phyloP scores from a whole-genome alignment of 306 rosid genomes.

The Herpetospermum pedunculosum region DNA sequence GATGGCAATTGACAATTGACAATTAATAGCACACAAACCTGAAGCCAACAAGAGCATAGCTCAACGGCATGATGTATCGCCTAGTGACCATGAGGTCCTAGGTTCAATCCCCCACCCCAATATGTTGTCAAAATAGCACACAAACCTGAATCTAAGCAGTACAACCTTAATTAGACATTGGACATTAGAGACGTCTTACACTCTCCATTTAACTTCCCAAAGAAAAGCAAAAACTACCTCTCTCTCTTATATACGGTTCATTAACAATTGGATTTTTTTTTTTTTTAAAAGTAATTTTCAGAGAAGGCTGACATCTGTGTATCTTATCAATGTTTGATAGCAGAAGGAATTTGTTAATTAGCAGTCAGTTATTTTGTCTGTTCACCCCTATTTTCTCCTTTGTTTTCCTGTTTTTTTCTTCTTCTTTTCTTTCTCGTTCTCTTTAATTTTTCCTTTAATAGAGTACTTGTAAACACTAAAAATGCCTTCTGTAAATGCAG shows the following conservation, averaged over 20 bases:
- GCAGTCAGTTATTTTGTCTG: background rate
- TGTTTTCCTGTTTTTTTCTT: background rate
- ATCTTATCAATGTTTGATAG: background rate
- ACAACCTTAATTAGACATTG: background rate
- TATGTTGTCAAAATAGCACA: no score
- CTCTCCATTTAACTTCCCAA: background rate
- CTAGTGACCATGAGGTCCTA: no score
- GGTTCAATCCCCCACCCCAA: no score
- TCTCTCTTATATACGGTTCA: background rate
- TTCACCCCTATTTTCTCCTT: background rate
- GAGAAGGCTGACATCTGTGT: background rate
- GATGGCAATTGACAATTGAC: no score
- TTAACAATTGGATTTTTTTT: no score
- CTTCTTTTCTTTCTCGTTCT: background rate
- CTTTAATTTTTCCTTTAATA: background rate
- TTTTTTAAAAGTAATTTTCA: no score
- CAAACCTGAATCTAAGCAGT: background rate
- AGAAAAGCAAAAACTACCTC: background rate
- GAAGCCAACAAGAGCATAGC: no score
- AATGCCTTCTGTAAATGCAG: conserved; percentile 34
- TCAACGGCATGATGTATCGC: no score
- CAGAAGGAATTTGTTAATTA: background rate
- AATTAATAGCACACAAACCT: no score
- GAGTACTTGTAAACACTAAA: conserved; percentile 18
- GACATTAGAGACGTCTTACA: background rate